phyloP scores from a whole-genome alignment of 2,329 filamentous ascomycete genomes.

The Drechslerella coelobrocha region DNA sequence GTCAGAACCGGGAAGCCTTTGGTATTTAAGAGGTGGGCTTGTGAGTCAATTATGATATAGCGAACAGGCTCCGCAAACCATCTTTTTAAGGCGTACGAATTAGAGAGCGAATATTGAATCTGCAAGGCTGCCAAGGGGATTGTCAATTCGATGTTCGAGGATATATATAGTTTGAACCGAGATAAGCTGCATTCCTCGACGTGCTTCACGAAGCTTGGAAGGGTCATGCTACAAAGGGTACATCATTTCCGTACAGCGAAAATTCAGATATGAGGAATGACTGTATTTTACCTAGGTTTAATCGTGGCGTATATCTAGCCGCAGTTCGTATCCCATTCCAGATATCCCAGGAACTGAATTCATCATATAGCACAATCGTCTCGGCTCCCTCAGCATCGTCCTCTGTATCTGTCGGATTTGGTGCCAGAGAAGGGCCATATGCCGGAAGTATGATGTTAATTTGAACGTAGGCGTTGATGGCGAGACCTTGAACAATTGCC shows the following conservation, averaged over 20 bases:
- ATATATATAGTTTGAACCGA: neutral
- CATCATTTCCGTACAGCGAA: too few species aligned
- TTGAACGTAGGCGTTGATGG: slow-evolving; percentile 76
- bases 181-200: too few species aligned
- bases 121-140: slow-evolving; percentile 62
- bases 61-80: slow-evolving; percentile 75
- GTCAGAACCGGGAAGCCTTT: slow-evolving; percentile 69
- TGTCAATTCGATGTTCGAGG: neutral
- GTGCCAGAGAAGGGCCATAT: slow-evolving; percentile 64
- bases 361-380: slow-evolving; percentile 60
- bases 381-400: slow-evolving; percentile 60
- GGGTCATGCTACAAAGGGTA: too few species aligned
- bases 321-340: slow-evolving; percentile 87
- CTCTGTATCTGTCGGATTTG: slow-evolving; percentile 66
- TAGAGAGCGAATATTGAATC: slow-evolving; percentile 51
- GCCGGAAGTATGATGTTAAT: slow-evolving; percentile 83
- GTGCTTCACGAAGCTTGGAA: too few species aligned
- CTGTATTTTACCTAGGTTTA: slow-evolving; percentile 76
- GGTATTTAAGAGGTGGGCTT: slow-evolving; percentile 68
- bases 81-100: slow-evolving; percentile 65
- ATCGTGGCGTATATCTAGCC: slow-evolving; percentile 81
- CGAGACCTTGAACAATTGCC: slow-evolving; percentile 79
- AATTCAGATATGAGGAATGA: neutral
- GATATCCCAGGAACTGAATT: slow-evolving; percentile 86
- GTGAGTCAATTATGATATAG: slow-evolving; percentile 65